Evolutionary conservation across 2,329 filamentous ascomycete species (phyloP), one percentile per base, ranked within the genome.

Genomic region (Trichoderma sp.): DNA sequence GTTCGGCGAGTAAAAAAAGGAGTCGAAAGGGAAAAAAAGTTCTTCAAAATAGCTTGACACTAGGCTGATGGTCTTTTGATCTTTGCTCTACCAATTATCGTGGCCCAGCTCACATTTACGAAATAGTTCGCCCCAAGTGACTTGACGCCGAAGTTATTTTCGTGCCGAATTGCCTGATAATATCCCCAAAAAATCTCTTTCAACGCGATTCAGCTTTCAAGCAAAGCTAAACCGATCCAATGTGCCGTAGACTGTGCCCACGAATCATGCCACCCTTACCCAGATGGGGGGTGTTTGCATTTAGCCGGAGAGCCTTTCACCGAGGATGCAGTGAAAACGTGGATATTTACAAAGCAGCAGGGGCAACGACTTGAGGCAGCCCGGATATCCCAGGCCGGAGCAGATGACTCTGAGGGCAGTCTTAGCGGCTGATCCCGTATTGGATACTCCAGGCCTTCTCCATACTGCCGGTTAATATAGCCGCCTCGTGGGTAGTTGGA

Each of bases 401-500:
- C 69, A 73, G 69, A 73, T 73, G 69, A 73, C 69, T 56, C 69
- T 62, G 3, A 45, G 53, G 24, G 53, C 67, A 35, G 33, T 73
- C 41, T 63, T 63, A 53, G 59, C 60, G 69, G 69, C 29, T 64
- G 69, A 53, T 73, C 59, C 69, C 59, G 60, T 73, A 73, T 71
- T 71, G 35, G 68, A 62, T 29, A 62, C 68, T 50, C 18, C 14
- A 31, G 31, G 8, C 12, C 65, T 50, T 12, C 60, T 53, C 60
- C 69, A 64, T 65, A 73, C 69, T 73, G 6, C 69, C 69, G 69
- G 69, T 73, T 73, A 65, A 73, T 73, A 73, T 72, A 72, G 69
- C 69, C 69, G 69, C 69, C 59, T 72, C 60, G 69, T 72, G 69
- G 69, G 35, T 41, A 27, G 67, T 62, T 62, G 33, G 53, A 60